A percentile compares a stretch with the other conserved stretches of the same genome.
Conservation (phyloP, 2,329 filamentous ascomycete genomes). For the Parastagonospora avenae region DNA sequence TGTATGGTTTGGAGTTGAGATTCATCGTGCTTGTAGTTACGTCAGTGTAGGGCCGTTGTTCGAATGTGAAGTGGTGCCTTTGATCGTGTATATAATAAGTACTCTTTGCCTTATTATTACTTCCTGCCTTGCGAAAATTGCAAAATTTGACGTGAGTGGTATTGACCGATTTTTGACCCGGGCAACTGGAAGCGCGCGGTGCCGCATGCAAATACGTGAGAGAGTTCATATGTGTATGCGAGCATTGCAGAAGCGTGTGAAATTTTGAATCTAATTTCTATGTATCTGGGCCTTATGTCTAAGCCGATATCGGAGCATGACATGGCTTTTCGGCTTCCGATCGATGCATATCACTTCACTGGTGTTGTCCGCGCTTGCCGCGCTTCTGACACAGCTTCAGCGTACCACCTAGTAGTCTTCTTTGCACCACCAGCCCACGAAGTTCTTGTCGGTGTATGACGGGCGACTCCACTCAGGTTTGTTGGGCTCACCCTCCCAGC, state of each 20-base stretch:
- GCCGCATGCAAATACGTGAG: background rate
- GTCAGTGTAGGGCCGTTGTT: no score
- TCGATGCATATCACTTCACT: background rate
- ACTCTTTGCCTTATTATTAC: no score
- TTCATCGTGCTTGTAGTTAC: no score
- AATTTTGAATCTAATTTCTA: background rate
- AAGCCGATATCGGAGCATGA: no score
- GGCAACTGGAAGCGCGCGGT: no score
- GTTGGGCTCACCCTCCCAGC: background rate
- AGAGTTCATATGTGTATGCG: background rate
- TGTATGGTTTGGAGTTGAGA: no score
- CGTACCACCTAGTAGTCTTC: background rate
- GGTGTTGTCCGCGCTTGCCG: no score
- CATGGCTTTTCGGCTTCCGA: background rate
- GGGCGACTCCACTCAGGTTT: background rate
- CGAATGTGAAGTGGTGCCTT: no score
- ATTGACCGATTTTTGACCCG: no score
- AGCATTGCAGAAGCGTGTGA: background rate
- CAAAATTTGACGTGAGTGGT: no score
- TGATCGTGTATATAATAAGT: no score
- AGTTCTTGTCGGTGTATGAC: background rate
- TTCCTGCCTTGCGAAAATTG: no score
- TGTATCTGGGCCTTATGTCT: background rate
- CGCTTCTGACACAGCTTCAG: background rate
- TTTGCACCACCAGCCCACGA: background rate